These are phyloP conservation scores for Dioscorea dumetorum DNA, from an alignment of 106 monocot species.

Conservation along the genomic window DNA sequence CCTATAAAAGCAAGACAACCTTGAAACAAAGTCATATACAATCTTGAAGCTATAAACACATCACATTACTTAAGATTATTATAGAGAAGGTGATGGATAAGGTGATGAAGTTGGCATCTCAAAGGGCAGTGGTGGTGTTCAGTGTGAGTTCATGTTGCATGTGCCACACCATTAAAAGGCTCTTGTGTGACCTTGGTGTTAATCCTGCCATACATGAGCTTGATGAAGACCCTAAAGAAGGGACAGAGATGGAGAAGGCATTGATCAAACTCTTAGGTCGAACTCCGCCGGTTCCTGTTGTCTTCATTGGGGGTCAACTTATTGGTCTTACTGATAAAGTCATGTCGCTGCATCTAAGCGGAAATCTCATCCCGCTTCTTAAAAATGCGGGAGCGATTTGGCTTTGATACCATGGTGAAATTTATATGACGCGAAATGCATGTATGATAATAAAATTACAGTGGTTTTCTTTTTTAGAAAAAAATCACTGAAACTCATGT, in stretches of 20 bases:
- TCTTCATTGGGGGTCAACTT: background rate
- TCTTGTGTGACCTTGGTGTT: constrained; percentile 4
- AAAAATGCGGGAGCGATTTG: background rate
- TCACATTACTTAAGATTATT: background rate
- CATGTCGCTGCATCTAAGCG: background rate
- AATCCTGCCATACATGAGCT: constrained; percentile 6
- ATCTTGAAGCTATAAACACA: background rate
- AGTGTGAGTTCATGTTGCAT: constrained; percentile 7
- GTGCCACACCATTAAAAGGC: constrained; percentile 7
- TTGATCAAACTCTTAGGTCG: background rate
- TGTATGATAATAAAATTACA: background rate
- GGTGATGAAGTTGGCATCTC: background rate
- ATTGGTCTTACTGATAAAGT: background rate
- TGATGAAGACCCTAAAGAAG: constrained; percentile 1
- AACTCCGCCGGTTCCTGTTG: background rate
- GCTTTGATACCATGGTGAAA: background rate
- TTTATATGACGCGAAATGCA: background rate
- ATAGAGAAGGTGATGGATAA: background rate
- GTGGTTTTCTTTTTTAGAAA: background rate
- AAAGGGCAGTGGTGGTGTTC: constrained; percentile 6
- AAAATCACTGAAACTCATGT: background rate
- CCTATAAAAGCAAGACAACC: background rate
- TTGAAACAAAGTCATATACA: background rate
- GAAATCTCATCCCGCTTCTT: background rate
- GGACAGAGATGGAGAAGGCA: constrained; percentile 4